Base-by-base conservation (phyloP, 1,284 basidiomycete species). In the Rhodotorula sp. region DNA sequence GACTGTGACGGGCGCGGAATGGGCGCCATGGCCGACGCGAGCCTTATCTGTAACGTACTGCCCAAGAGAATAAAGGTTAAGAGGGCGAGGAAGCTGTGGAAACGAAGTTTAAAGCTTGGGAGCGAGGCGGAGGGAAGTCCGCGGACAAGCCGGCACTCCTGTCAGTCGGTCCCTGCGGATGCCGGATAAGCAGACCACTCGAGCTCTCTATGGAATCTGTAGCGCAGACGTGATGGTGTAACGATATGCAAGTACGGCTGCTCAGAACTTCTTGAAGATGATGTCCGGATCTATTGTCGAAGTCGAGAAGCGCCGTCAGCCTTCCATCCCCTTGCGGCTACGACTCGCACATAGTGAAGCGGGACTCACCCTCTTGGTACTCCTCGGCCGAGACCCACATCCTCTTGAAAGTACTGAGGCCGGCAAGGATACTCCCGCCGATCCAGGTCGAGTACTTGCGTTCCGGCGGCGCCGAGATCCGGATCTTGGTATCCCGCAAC, bases 361-460 rank as follows among this genome's bases (percentile, higher is more conserved):
- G 26, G 23, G 31, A 68, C 43, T 10, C 68, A 76, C 77, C 97
- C 82, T 99, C 97, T 82, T 95, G 93, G 81, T 98, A 99, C 83
- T 99, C 97, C 81, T 99, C 97, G 56, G 95, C 95, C 56, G 93
- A 97, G 60, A 99, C 93, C 93, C 80, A 71, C 50, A 92, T 95
- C 89, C 97, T 97, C 84, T 95, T 98, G 85, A 99, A 99, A 28
- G 97, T 97, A 77, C 89, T 95, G 70, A 99, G 83, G 54, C 73
- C 70, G 5, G 72, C 74, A 31, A 73, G 52, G 63, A 81, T 81
- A 61, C 76, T 78, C 7, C 95, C 95, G 64, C 97, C 97, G 78
- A 99, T 99, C 97, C 97, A 99, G 34, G 95, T 99, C 26, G 94
- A 95, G 82, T 99, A 99, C 84, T 99, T 99, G 74, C 97, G 89